Conservation (phyloP, 164 flowering plant genomes). For the Taxillus chinensis region DNA sequence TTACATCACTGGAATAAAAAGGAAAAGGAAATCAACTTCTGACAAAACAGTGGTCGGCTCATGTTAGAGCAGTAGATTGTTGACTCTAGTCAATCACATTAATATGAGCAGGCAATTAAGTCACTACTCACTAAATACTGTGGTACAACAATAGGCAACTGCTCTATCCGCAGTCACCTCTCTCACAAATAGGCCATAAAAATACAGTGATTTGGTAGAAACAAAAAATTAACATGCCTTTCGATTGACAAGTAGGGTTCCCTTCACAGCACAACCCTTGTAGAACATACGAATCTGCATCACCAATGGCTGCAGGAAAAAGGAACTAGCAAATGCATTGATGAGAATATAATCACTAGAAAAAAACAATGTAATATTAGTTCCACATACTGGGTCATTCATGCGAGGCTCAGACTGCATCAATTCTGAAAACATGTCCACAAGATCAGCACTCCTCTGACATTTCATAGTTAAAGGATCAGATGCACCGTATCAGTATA, state of each 20-base stretch:
- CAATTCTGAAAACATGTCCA: constrained; percentile 11
- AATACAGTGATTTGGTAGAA: background rate
- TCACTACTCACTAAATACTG: too few species aligned
- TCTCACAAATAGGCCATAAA: too few species aligned
- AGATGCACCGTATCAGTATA: too few species aligned
- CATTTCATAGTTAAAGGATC: background rate
- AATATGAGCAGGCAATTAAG: too few species aligned
- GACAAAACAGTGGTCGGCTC: too few species aligned
- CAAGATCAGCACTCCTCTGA: constrained; percentile 10
- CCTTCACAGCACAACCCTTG: constrained; percentile 73
- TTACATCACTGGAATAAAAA: too few species aligned
- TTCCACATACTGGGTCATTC: constrained; percentile 26
- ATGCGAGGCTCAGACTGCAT: constrained; percentile 5
- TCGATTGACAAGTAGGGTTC: constrained; percentile 69
- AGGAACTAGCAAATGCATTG: background rate
- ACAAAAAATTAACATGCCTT: constrained; percentile 28
- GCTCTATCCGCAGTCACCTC: too few species aligned
- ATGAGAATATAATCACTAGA: background rate
- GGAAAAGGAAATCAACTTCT: too few species aligned
- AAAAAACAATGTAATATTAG: background rate
- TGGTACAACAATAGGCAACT: too few species aligned
- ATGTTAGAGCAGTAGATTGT: too few species aligned
- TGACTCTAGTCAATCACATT: too few species aligned
- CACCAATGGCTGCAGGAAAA: constrained; percentile 55
- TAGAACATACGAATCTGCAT: constrained; percentile 67